Base-by-base conservation (phyloP, 108 stramenopile genomes). In the Cyclotella atomus region DNA sequence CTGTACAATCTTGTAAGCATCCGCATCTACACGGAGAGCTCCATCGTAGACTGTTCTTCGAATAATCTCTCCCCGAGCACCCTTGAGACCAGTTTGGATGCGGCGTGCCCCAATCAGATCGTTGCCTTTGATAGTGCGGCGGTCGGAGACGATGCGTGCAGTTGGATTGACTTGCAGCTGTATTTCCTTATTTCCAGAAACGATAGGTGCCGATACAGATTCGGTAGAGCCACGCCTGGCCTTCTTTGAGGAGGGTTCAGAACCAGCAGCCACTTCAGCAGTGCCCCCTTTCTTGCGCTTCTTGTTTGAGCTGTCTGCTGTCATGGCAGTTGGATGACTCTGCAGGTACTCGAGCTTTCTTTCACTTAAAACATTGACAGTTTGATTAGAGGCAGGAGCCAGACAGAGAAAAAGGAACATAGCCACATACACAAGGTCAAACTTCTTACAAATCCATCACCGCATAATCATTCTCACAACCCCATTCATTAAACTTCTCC, bases 41-140 rank as follows among this genome's bases (percentile, higher is more conserved):
- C 89, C 89, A 66, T 84, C 80, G 59, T 88, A 83, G 10, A 94
- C 93, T 2, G 72, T 83, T 36, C 91, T 84, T 21, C 85, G 86
- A 14, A 87, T 71, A 12, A 74, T 71, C 46, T 89, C 87, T 23
- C 86, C 86, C 33, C 86, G 77, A 2, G 72, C 23, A 7, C 87
- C 87, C 29, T 83, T 86, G 32, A 82, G 77, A 4, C 90, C 93
- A 5, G 90, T 91, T 25, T 87, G 79, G 36, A 94, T 85, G 27
- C 66, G 59, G 10, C 76, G 80, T 25, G 87, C 87, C 28, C 88
- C 77, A 80, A 93, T 88, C 69, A 85, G 55, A 32, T 47, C 59
- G 71, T 46, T 20, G 33, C 44, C 41, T 59, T 33, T n/a, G 71
- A 54, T 50, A 44, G 46, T 14, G 44, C 46, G 61, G 19, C 79